Base-by-base conservation (phyloP, 176 grass and related monocot genomes). In the Hyparrhenia diplandra region DNA sequence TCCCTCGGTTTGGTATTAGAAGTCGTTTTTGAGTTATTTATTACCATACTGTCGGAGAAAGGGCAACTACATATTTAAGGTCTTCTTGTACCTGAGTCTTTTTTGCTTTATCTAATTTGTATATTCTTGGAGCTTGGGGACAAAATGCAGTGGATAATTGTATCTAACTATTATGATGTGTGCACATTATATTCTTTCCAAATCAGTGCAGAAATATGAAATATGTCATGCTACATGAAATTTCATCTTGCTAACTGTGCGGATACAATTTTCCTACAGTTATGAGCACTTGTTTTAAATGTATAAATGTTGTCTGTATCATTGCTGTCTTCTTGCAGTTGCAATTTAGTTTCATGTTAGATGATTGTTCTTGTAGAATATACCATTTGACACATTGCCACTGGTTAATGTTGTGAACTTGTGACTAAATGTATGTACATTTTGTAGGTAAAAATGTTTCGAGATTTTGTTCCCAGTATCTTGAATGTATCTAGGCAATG, bases 401-500 rank as follows among this genome's bases (percentile, higher is more conserved):
- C 41, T 51, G 25, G 21, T 37, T 68, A 67, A 83, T 80, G 25
- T 61, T 13, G 5, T 71, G 10, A 17, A 83, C 20, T 61, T 13
- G 8, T 71, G 3, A 17, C 83, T 13, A 13, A 74, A 20, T 85
- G 18, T 80, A 58, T 67, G 13, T 78, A 45, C 13, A 64, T 35
- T 80, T 89, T 81, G 46, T 78, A 98, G 96, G 96, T 95, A 72
- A 98, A 98, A 80, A 82, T 98, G 80, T 98, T 98, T 85, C 86
- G 92, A 27, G 96, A 98, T 4, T 98, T 95, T 68, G 90, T 98
- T 86, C 96, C 92, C 18, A 94, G 92, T 84, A 93, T 98, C 42
- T 90, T 98, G 81, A 95, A 86, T 94, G 86, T 95, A 81, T 98
- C 96, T 21, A 88, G 92, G 54, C 96, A 95, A 61, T 98, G 92